Conservation (phyloP, 495 filamentous ascomycete species). For the Aspergillus wentii region DNA sequence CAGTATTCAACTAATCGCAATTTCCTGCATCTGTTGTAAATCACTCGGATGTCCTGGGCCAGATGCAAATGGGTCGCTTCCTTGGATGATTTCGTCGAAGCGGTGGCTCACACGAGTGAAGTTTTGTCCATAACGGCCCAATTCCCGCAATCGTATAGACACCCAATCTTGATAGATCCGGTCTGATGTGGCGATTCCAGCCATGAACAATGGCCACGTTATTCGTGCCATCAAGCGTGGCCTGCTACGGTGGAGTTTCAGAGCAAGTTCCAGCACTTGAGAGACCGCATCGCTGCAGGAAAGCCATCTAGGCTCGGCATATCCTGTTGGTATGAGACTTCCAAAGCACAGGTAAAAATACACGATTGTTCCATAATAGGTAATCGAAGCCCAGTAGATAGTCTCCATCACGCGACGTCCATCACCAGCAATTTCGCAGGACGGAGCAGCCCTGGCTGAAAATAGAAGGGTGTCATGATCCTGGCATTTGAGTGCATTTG, state of each 20-base stretch:
- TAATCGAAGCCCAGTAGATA: conserved; percentile 26
- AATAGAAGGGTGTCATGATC: conserved; percentile 24
- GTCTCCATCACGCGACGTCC: conserved; percentile 27
- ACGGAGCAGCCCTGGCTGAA: conserved; percentile 12
- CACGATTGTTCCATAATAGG: conserved; percentile 25
- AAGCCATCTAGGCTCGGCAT: conserved; percentile 8
- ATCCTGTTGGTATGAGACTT: conserved; percentile 3
- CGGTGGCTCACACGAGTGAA: conserved; percentile 15
- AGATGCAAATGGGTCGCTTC: conserved; percentile 12
- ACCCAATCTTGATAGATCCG: conserved; percentile 32
- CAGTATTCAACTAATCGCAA: no score
- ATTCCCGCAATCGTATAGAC: conserved; percentile 23
- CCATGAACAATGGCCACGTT: conserved; percentile 25
- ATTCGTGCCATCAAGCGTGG: conserved; percentile 25
- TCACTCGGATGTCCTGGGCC: background rate
- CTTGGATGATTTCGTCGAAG: conserved; percentile 24
- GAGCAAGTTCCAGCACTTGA: conserved; percentile 19
- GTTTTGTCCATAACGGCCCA: conserved; percentile 26
- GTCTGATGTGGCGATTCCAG: conserved; percentile 27
- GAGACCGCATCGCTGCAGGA: conserved; percentile 18
- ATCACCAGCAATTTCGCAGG: conserved; percentile 16
- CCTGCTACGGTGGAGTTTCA: conserved; percentile 26
- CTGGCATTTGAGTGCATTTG: conserved; percentile 11
- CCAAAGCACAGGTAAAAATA: conserved; percentile 25
- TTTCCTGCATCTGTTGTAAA: background rate